Evolutionary conservation across 169 alveolate genomes (phyloP).

Genomic region (Plasmodium coatneyi): DNA sequence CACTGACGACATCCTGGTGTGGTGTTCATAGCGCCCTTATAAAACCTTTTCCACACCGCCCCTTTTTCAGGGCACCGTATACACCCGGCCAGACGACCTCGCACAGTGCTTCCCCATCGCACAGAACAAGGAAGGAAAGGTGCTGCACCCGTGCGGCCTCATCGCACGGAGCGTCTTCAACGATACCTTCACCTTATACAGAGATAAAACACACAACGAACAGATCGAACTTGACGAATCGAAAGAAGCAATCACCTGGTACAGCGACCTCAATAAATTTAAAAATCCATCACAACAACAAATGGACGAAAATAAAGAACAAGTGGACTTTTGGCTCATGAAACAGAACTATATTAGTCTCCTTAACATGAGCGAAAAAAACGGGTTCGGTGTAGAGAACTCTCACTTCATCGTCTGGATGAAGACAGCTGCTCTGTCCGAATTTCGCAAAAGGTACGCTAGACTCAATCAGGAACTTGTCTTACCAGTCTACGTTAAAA

Average conservation of each 20-base stretch:
- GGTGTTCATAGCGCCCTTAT: neutral
- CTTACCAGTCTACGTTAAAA: conserved; percentile 81
- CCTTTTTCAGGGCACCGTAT: conserved; percentile 68
- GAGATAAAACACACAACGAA: conserved; percentile 57
- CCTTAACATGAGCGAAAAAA: conserved; percentile 77
- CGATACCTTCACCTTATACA: conserved; percentile 78
- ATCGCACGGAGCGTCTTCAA: conserved; percentile 82
- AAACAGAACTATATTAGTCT: conserved; percentile 1
- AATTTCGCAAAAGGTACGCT: conserved; percentile 86
- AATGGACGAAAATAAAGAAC: conserved; percentile 5
- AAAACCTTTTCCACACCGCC: neutral
- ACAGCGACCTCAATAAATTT: conserved; percentile 77
- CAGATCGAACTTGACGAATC: conserved; percentile 82
- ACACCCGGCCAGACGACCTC: conserved; percentile 36
- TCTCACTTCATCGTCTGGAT: conserved; percentile 90
- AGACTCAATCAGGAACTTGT: conserved; percentile 77
- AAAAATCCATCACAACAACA: conserved; percentile 76
- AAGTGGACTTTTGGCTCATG: conserved; percentile 77
- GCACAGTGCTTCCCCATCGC: conserved; percentile 78
- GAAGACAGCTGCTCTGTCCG: conserved; percentile 86
- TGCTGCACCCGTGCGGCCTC: conserved; percentile 84
- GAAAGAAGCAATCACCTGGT: conserved; percentile 79
- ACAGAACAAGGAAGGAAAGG: conserved; percentile 77
- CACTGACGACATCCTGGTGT: neutral
- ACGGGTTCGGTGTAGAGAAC: conserved; percentile 87